Base-by-base conservation (phyloP, 352 stramenopile genomes). In the Paralagenidium karlingii region DNA sequence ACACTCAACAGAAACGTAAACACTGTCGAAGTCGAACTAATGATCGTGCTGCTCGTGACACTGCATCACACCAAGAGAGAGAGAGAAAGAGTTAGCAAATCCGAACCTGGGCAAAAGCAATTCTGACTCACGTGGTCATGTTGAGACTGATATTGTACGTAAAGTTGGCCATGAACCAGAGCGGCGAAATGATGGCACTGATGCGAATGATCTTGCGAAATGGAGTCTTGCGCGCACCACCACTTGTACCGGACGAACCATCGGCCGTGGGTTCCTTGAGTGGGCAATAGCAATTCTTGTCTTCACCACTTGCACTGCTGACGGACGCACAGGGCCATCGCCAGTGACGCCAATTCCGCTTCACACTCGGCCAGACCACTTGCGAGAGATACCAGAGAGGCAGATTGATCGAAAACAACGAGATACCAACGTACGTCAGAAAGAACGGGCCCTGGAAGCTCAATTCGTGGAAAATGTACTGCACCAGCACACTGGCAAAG, bases 161-260 rank as follows among this genome's bases (percentile, higher is more conserved):
- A 40, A 82, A 96, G 50, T 97, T 97, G 25, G 87, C 87, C 18
- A 94, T 40, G 56, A 98, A 97, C 90, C 91, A 98, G 16, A 97
- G 52, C 8, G 88, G 88, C 30, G 79, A 83, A 46, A 98, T 64
- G 51, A 85, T 67, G 30, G 73, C 55, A 21, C 68, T 78, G 38
- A 73, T 48, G 30, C 56, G 47, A 34, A 73, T 45, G 13, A 65
- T 77, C 21, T 58, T 48, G 11, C 47, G 53, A 19, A 64, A 59
- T 39, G 41, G 38, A 28, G 58, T 47, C 22, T 46, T 42, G 2
- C 42, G 44, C 19, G 30, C 26, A n/a, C n/a, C n/a, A n/a, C n/a
- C n/a, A n/a, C n/a, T n/a, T 36, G 30, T 8, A 8, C 40, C 40
- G 1, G 51, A 47, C 0, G 49, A 55, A 36, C 3, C 16, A 16